Evolutionary conservation across 1,284 basidiomycete species (phyloP).

Genomic region (Peniophora sp.): DNA sequence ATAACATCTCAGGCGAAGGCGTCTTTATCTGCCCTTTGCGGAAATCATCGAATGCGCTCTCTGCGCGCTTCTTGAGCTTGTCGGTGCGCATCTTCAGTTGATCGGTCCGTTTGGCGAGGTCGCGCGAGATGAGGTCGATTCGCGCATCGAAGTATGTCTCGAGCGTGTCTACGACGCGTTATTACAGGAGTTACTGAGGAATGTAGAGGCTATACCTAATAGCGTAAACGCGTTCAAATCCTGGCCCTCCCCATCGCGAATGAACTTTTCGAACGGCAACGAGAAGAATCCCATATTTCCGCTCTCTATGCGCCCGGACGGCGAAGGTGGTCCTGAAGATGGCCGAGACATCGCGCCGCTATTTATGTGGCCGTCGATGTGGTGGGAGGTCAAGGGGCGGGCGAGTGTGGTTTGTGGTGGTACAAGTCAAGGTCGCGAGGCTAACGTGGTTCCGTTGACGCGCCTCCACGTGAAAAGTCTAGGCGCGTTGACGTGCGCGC

Average conservation of each 20-base stretch:
- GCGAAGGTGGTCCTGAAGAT: conserved; percentile 22
- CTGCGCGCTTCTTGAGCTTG: conserved; percentile 72
- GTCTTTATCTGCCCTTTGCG: conserved; percentile 52
- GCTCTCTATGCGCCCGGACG: conserved; percentile 16
- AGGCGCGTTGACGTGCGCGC: no score
- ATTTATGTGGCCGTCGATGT: neutral
- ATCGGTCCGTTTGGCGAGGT: conserved; percentile 80
- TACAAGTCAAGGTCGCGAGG: no score
- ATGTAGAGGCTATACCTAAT: conserved; percentile 40
- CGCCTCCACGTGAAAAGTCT: no score
- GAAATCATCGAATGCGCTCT: conserved; percentile 42
- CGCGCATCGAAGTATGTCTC: conserved; percentile 89
- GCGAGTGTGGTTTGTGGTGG: no score
- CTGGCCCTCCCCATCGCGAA: conserved; percentile 40
- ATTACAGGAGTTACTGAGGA: conserved; percentile 8
- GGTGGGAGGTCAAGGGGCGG: no score
- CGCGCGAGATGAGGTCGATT: conserved; percentile 82
- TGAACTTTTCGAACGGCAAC: conserved; percentile 43
- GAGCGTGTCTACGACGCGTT: conserved; percentile 55
- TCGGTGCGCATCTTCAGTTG: conserved; percentile 74
- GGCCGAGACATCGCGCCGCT: conserved; percentile 17
- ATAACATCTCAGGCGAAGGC: conserved; percentile 54
- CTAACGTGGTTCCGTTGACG: no score
- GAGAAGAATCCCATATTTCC: conserved; percentile 37
- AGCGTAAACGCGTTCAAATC: conserved; percentile 62